Percentiles rank a stretch among this genome's conserved stretches.
Evolutionary conservation across 164 flowering plant species (phyloP).

Genomic region (Chloranthus sessilifolius): DNA sequence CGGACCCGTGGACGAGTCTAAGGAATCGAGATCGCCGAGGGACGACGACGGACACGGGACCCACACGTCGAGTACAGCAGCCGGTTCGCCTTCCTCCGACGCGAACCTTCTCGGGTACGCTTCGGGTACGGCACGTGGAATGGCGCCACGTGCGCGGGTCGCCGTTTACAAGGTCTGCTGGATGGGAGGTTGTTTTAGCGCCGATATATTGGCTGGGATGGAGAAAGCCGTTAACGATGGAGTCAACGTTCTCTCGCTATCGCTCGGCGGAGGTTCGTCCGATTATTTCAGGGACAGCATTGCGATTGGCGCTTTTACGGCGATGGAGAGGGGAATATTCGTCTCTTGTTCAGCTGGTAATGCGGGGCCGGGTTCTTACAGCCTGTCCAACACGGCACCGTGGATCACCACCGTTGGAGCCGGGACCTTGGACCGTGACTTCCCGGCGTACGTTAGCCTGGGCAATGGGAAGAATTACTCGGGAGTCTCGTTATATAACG

Average conservation of each 20-base stretch:
- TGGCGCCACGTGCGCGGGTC: slow-evolving; percentile 70
- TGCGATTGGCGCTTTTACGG: slow-evolving; percentile 73
- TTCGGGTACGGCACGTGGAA: slow-evolving; percentile 75
- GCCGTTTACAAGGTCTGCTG: slow-evolving; percentile 90
- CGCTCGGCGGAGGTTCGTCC: slow-evolving; percentile 59
- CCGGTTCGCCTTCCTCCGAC: slow-evolving; percentile 49
- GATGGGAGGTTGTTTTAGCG: slow-evolving; percentile 70
- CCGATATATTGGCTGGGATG: slow-evolving; percentile 70
- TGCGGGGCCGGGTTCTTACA: slow-evolving; percentile 46
- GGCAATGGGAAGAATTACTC: slow-evolving; percentile 58
- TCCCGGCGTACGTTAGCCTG: slow-evolving; percentile 57
- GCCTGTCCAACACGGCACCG: slow-evolving; percentile 78
- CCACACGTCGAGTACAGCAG: slow-evolving; percentile 84
- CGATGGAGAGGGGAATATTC: slow-evolving; percentile 56
- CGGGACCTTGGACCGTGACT: slow-evolving; percentile 85
- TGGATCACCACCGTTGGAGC: slow-evolving; percentile 94
- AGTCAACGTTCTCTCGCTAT: slow-evolving; percentile 75
- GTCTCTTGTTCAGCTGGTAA: slow-evolving; percentile 94
- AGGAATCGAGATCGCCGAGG: slow-evolving; percentile 73
- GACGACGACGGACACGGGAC: slow-evolving; percentile 96
- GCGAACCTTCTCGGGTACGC: slow-evolving; percentile 85
- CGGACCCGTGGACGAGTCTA: slow-evolving; percentile 59
- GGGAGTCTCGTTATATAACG: slow-evolving; percentile 67
- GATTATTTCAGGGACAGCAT: slow-evolving; percentile 56
- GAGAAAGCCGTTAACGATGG: slow-evolving; percentile 80